Evolutionary conservation across 1,284 basidiomycete genomes (phyloP), one percentile per base, ranked within the genome.

Genomic region (Sporisorium graminicola): DNA sequence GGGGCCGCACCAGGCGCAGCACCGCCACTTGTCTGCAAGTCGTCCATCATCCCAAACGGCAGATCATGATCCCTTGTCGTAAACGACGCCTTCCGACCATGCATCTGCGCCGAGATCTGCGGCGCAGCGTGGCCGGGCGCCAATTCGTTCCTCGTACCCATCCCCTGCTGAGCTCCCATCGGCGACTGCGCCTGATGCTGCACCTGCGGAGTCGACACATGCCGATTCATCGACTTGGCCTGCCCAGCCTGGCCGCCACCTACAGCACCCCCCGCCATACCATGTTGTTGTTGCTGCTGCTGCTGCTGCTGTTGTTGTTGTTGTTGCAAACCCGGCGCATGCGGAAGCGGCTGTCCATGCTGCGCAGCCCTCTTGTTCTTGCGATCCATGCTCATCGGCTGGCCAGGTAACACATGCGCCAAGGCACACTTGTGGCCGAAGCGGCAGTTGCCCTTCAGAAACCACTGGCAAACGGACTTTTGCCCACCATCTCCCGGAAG

Each of bases 341-440:
- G 73, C 14, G 77, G 77, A n/a, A 76, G 51, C 1, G 77, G 73
- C 55, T 72, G 76, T 16, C 77, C 78, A n/a, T 83, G 88, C 83
- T 98, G 95, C 0, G 94, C 94, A 12, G 93, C 93, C 83, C 96
- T 94, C 89, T 98, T 98, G 88, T 99, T 98, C 89, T 97, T 96
- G 77, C 95, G 89, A 86, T 99, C 96, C 94, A 98, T 97, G 57
- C 83, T 85, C 80, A 83, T 81, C 77, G 90, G 92, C 87, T 98
- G 95, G 5, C 95, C 96, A 3, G 95, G 95, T 4, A 96, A 89
- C 58, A 98, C 89, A 85, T 98, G 96, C 1, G 95, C 95, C 51
- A 86, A 70, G 5, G 81, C 80, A 87, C 95, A 98, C 85, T 98
- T 98, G 88, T 98, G 95, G 10, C 93, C 95, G 83, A 98, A 98